Conservation (phyloP, 805 yeast genomes). For the Kodamaea sagamina region DNA sequence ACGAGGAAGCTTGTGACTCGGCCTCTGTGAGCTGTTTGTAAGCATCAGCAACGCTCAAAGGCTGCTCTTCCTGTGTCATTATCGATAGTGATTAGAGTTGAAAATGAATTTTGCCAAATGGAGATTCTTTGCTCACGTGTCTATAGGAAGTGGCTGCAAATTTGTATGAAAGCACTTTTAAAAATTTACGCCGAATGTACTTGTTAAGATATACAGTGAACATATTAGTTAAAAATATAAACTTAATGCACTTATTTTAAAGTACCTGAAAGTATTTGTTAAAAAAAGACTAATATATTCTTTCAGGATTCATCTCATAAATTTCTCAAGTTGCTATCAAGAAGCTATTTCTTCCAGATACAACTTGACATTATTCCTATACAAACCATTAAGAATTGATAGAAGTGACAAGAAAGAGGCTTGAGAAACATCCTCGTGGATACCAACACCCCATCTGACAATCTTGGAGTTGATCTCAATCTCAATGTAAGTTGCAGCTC, state of each 20-base stretch:
- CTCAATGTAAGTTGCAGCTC: slow-evolving; percentile 75
- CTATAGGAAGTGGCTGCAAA: no score
- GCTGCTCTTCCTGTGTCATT: slow-evolving; percentile 34
- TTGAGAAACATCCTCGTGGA: slow-evolving; percentile 84
- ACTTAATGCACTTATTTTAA: no score
- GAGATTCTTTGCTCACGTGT: neutral
- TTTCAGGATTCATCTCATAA: no score
- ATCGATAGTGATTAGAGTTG: neutral
- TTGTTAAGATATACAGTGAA: no score
- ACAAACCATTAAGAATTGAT: slow-evolving; percentile 59
- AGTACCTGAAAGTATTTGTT: no score
- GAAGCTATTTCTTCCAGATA: no score
- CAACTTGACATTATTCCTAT: no score
- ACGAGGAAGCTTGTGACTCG: slow-evolving; percentile 58
- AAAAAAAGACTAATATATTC: no score
- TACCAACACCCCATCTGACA: slow-evolving; percentile 86
- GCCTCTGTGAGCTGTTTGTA: slow-evolving; percentile 66
- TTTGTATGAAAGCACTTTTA: no score
- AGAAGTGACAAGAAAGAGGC: slow-evolving; percentile 74
- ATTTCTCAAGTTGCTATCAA: no score
- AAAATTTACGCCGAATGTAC: neutral
- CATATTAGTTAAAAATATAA: no score
- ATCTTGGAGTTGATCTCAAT: slow-evolving; percentile 23
- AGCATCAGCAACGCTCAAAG: slow-evolving; percentile 51
- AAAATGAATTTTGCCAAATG: neutral